phyloP scores from a whole-genome alignment of 169 alveolate species.

The Plasmodium fragile region DNA sequence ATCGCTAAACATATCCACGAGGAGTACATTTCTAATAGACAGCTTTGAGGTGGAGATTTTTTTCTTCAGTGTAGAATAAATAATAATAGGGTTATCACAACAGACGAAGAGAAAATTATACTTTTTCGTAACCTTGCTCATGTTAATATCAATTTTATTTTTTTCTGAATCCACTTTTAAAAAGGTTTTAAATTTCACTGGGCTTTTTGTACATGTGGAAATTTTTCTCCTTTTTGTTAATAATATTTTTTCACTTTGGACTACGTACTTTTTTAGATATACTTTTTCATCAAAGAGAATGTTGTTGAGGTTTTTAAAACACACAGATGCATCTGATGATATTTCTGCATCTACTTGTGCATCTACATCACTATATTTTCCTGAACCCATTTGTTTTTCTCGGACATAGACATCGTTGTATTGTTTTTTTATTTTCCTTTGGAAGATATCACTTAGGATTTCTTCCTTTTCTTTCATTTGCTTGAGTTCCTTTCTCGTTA shows the following conservation, averaged over 20 bases:
- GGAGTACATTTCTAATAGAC: slow-evolving; percentile 55
- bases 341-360: background rate
- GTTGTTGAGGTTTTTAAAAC: slow-evolving; percentile 34
- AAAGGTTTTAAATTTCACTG: slow-evolving; percentile 40
- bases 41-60: slow-evolving; percentile 43
- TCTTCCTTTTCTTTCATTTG: background rate
- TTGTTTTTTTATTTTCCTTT: slow-evolving; percentile 15
- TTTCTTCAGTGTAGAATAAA: slow-evolving; percentile 52
- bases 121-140: slow-evolving; percentile 13
- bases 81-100: slow-evolving; percentile 56
- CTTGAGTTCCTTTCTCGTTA: background rate
- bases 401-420: slow-evolving; percentile 7
- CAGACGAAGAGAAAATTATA: slow-evolving; percentile 60
- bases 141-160: slow-evolving; percentile 44
- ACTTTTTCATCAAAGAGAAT: slow-evolving; percentile 59
- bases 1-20: slow-evolving; percentile 63
- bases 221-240: slow-evolving; percentile 52
- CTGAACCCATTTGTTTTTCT: slow-evolving; percentile 10
- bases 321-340: slow-evolving; percentile 5
- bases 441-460: background rate
- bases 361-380: background rate
- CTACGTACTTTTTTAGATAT: slow-evolving; percentile 41
- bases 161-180: slow-evolving; percentile 28
- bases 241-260: slow-evolving; percentile 13
- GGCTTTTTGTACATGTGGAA: slow-evolving; percentile 15